These are phyloP conservation scores for Alternaria longipes DNA, from an alignment of 2,329 filamentous ascomycete genomes.

Conservation along the genomic window DNA sequence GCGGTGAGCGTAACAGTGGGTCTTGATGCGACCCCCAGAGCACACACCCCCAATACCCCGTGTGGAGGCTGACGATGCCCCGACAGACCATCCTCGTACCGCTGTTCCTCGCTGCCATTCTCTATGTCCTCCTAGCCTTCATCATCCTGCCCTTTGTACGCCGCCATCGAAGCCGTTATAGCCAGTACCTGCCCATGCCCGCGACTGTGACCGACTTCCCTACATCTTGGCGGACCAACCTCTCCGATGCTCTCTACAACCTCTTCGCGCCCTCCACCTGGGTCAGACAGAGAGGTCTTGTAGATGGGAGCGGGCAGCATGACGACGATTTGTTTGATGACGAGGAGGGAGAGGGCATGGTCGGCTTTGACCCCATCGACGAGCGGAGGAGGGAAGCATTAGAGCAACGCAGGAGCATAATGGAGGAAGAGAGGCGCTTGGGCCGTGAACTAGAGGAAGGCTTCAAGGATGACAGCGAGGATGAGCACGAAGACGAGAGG, in stretches of 20 bases:
- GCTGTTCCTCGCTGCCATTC: slow-evolving; percentile 53
- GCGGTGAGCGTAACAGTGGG: not conserved
- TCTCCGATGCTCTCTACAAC: slow-evolving; percentile 48
- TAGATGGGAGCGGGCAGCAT: slow-evolving; percentile 46
- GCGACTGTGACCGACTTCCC: slow-evolving; percentile 27
- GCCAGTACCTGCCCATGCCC: slow-evolving; percentile 56
- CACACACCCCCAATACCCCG: not conserved
- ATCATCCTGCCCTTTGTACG: slow-evolving; percentile 56
- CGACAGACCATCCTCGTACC: slow-evolving; percentile 56
- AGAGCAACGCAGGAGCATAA: slow-evolving; percentile 51
- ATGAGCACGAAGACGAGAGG: slow-evolving; percentile 57
- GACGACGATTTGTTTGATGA: slow-evolving; percentile 55
- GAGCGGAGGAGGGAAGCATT: slow-evolving; percentile 50
- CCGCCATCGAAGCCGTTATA: slow-evolving; percentile 56
- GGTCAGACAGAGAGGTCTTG: slow-evolving; percentile 31
- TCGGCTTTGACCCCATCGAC: slow-evolving; percentile 55
- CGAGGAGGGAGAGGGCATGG: slow-evolving; percentile 58
- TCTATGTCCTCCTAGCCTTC: slow-evolving; percentile 55
- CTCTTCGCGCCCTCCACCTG: slow-evolving; percentile 46
- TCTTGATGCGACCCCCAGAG: not conserved
- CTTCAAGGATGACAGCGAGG: slow-evolving; percentile 77
- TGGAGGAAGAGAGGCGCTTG: slow-evolving; percentile 67
- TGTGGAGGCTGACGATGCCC: slow-evolving; percentile 5
- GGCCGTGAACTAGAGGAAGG: slow-evolving; percentile 82
- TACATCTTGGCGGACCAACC: slow-evolving; percentile 42